A percentile compares a stretch with the other conserved stretches of the same genome.
phyloP scores from a whole-genome alignment of 495 filamentous ascomycete species.

The Penicillium cinerascens region DNA sequence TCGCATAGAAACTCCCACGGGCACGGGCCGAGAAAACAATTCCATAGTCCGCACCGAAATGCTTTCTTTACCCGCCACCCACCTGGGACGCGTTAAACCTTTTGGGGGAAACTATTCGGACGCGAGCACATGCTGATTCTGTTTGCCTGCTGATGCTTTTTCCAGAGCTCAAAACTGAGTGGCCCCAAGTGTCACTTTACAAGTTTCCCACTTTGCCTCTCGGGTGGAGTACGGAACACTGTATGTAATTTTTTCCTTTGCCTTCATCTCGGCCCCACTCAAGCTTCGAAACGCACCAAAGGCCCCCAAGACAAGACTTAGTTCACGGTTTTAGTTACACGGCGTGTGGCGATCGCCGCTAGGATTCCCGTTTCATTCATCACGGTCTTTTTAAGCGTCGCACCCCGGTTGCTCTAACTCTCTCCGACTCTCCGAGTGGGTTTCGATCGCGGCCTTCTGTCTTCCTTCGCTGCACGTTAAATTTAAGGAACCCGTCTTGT shows the following conservation, averaged over 20 bases:
- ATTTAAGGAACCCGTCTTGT: slow-evolving; percentile 23
- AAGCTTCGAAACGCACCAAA: background rate
- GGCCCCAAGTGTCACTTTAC: too few species aligned
- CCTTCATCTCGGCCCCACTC: background rate
- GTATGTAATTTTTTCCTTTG: background rate
- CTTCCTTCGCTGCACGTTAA: slow-evolving; percentile 13
- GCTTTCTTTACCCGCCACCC: slow-evolving; percentile 5
- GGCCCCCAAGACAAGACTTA: background rate
- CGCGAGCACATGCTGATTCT: slow-evolving; percentile 3
- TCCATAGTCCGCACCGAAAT: slow-evolving; percentile 1
- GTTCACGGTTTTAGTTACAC: slow-evolving; percentile 11
- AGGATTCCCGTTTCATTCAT: slow-evolving; percentile 30
- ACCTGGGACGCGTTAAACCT: slow-evolving; percentile 9
- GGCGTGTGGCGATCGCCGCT: slow-evolving; percentile 32
- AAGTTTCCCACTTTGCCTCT: background rate
- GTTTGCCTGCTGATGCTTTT: slow-evolving; percentile 1
- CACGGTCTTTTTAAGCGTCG: background rate
- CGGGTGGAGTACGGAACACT: background rate
- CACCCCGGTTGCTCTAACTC: background rate
- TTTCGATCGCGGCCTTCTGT: background rate
- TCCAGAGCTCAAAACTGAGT: slow-evolving; percentile 1
- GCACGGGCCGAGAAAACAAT: background rate
- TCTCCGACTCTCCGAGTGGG: background rate
- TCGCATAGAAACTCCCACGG: background rate
- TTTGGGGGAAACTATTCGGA: slow-evolving; percentile 1